These are phyloP conservation scores for Mucor indicus DNA, from an alignment of 371 early-diverging fungal species.

Conservation along the genomic window DNA sequence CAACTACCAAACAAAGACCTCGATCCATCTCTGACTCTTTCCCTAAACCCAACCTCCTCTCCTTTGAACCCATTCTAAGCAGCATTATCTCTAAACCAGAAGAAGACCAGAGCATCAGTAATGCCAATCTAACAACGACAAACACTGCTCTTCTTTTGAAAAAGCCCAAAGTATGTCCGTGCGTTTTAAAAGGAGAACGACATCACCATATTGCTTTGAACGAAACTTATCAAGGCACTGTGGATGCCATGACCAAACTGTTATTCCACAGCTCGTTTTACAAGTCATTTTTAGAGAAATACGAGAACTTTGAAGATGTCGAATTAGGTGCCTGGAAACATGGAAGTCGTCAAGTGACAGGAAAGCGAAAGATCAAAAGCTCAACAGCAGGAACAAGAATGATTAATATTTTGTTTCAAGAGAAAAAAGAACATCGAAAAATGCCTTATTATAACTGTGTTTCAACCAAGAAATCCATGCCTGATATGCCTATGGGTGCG, in stretches of 20 bases:
- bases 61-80: too few relatives aligned
- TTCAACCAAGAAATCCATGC: slow-evolving; percentile 58
- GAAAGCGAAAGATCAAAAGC: slow-evolving; percentile 19
- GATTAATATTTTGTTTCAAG: slow-evolving; percentile 55
- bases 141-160: too few relatives aligned
- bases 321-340: slow-evolving; percentile 30
- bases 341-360: slow-evolving; percentile 15
- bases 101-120: too few relatives aligned
- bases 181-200: slow-evolving; percentile 41
- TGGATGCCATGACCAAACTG: slow-evolving; percentile 38
- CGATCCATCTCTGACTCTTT: too few relatives aligned
- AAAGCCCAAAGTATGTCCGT: slow-evolving; percentile 32
- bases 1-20: too few relatives aligned
- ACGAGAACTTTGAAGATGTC: slow-evolving; percentile 34
- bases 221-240: slow-evolving; percentile 37
- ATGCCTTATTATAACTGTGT: slow-evolving; percentile 56
- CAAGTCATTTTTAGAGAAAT: slow-evolving; percentile 21
- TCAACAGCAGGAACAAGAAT: slow-evolving; percentile 56
- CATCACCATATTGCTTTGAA: slow-evolving; percentile 36
- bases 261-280: slow-evolving; percentile 33
- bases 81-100: too few relatives aligned
- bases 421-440: slow-evolving; percentile 48
- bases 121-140: too few relatives aligned
- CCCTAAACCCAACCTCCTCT: too few relatives aligned
- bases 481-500: slow-evolving; percentile 77